Percentiles rank a stretch among this genome's conserved stretches.
These are phyloP conservation scores for Azolla pinnata DNA, from an alignment of 75 land plant species.

Conservation along the genomic window DNA sequence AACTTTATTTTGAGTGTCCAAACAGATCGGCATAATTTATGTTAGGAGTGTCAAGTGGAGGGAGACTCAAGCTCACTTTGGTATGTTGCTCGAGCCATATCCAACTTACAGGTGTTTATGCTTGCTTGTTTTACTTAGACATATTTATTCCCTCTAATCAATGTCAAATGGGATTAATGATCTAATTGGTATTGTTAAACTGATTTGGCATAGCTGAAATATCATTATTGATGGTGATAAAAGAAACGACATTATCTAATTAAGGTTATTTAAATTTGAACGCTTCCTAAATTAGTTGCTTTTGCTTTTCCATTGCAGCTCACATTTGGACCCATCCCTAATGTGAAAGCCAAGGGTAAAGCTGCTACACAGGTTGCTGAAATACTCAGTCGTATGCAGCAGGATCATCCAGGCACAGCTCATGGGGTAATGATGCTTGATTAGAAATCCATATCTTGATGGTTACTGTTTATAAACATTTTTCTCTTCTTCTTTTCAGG, in stretches of 20 bases:
- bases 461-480: not conserved
- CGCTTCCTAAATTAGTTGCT: too few species aligned
- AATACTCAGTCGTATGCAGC: constrained; percentile 62
- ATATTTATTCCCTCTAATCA: too few species aligned
- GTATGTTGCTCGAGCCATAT: constrained; percentile 83
- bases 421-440: constrained; percentile 32
- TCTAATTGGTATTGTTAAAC: too few species aligned
- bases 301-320: constrained; percentile 20
- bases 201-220: too few species aligned
- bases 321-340: constrained; percentile 77
- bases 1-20: too few species aligned
- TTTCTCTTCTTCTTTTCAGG: constrained; percentile 20
- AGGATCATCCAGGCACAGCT: constrained; percentile 58
- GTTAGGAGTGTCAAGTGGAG: constrained; percentile 74
- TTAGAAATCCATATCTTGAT: not conserved
- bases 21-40: not conserved
- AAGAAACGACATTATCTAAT: too few species aligned
- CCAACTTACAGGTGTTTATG: constrained; percentile 76
- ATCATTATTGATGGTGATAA: too few species aligned
- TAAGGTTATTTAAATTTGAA: too few species aligned
- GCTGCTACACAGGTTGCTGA: constrained; percentile 72
- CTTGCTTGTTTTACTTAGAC: too few species aligned
- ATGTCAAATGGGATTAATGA: too few species aligned
- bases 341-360: constrained; percentile 91
- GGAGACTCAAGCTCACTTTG: constrained; percentile 86